phyloP scores from a whole-genome alignment of 148 eudicot genomes.

The Amaranthus cruentus region DNA sequence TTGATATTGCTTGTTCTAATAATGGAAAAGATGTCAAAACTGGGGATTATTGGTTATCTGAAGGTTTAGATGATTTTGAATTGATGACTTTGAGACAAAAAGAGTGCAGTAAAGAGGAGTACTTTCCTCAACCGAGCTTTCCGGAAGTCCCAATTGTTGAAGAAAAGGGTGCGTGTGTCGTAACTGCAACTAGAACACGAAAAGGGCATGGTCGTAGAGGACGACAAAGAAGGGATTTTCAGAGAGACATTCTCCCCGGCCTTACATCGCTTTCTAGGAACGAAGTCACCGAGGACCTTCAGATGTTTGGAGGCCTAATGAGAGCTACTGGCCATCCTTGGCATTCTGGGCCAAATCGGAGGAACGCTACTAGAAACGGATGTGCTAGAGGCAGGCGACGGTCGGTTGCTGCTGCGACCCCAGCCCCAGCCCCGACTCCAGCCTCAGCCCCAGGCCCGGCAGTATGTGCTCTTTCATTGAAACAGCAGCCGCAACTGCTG shows the following conservation, averaged over 20 bases:
- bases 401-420: conserved; percentile 27
- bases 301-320: conserved; percentile 82
- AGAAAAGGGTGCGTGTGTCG: conserved; percentile 30
- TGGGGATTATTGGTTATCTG: conserved; percentile 13
- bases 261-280: conserved; percentile 71
- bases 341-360: conserved; percentile 50
- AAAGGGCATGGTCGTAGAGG: conserved; percentile 74
- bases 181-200: conserved; percentile 36
- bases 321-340: conserved; percentile 82
- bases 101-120: conserved; percentile 62
- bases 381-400: conserved; percentile 57
- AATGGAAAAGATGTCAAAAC: conserved; percentile 21
- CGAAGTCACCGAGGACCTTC: conserved; percentile 89
- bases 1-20: conserved; percentile 36
- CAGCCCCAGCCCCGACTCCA: conserved; percentile 27
- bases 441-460: conserved; percentile 31
- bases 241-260: conserved; percentile 87
- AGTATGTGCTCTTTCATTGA: conserved; percentile 29
- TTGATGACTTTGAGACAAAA: conserved; percentile 50
- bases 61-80: conserved; percentile 65
- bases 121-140: conserved; percentile 59
- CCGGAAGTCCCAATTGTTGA: conserved; percentile 40
- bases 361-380: conserved; percentile 50
- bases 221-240: conserved; percentile 79
- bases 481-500: conserved; percentile 17